Evolutionary conservation across 192 early-diverging fungal species (phyloP).

Genomic region (Entrophospora sp.): DNA sequence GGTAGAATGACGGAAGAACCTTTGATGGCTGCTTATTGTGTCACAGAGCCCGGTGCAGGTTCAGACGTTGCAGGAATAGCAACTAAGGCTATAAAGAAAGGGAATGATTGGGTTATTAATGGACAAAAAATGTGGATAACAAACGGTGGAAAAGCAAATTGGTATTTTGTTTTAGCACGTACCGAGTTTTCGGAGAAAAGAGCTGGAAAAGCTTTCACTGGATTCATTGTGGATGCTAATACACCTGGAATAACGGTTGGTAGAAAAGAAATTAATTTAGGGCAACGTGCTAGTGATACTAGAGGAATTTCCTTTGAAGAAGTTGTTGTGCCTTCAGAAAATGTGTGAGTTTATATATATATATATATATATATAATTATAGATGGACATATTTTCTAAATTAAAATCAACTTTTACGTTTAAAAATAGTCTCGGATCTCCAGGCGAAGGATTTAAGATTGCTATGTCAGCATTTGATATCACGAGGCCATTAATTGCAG

Average conservation of each 20-base stretch:
- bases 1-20: conserved; percentile 95
- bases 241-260: conserved; percentile 83
- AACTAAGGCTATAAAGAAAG: conserved; percentile 64
- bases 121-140: conserved; percentile 99
- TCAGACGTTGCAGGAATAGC: conserved; percentile 66
- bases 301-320: conserved; percentile 83
- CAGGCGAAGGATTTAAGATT: conserved; percentile 88
- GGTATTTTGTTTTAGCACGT: conserved; percentile 91
- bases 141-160: conserved; percentile 93
- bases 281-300: conserved; percentile 89
- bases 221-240: conserved; percentile 90
- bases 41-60: conserved; percentile 71
- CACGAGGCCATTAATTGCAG: conserved; percentile 83
- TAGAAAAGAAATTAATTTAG: conserved; percentile 96
- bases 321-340: conserved; percentile 73
- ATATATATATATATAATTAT: background rate
- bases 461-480: conserved; percentile 96
- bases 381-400: background rate
- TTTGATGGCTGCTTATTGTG: conserved; percentile 91
- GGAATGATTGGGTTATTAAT: conserved; percentile 73
- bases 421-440: conserved; percentile 45
- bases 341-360: conserved; percentile 33
- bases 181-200: conserved; percentile 72
- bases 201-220: conserved; percentile 85
- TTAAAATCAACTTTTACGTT: background rate